A percentile compares a stretch with the other conserved stretches of the same genome.
phyloP scores from a whole-genome alignment of 129 eudicot species.

The Flaveria sonorensis region DNA sequence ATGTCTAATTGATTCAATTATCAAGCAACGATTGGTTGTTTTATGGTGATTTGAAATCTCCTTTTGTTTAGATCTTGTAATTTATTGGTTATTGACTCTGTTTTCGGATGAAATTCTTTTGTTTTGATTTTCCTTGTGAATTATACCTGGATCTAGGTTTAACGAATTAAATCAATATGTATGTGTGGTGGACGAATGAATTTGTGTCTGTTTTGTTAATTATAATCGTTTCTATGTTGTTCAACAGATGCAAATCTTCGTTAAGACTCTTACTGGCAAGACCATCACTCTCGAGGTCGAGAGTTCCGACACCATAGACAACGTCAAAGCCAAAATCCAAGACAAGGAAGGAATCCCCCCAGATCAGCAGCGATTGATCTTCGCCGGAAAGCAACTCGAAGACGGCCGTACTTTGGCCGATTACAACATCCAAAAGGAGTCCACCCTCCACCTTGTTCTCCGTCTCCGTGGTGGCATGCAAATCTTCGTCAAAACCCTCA shows the following conservation, averaged over 20 bases:
- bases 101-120: not conserved
- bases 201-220: not conserved
- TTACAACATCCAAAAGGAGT: constrained; percentile 13
- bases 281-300: constrained; percentile 18
- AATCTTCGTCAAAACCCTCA: constrained; percentile 8
- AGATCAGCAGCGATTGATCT: constrained; percentile 13
- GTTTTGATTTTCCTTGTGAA: no score
- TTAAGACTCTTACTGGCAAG: constrained; percentile 18
- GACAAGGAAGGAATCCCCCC: constrained; percentile 14
- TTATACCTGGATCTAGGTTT: no score
- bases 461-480: constrained; percentile 18
- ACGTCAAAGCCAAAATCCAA: constrained; percentile 9
- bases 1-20: not conserved
- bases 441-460: constrained; percentile 2
- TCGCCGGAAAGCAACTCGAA: constrained; percentile 11
- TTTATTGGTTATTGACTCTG: not conserved
- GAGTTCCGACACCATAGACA: constrained; percentile 12
- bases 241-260: constrained; percentile 26
- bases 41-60: no score
- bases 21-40: not conserved
- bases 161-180: no score
- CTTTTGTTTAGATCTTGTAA: not conserved
- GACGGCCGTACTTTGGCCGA: constrained; percentile 24
- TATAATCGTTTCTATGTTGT: not conserved
- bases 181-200: not conserved